Percentiles rank a stretch among this genome's conserved stretches.
Evolutionary conservation across 176 grass and related monocot genomes (phyloP).

Genomic region (Tillandsia leiboldiana): DNA sequence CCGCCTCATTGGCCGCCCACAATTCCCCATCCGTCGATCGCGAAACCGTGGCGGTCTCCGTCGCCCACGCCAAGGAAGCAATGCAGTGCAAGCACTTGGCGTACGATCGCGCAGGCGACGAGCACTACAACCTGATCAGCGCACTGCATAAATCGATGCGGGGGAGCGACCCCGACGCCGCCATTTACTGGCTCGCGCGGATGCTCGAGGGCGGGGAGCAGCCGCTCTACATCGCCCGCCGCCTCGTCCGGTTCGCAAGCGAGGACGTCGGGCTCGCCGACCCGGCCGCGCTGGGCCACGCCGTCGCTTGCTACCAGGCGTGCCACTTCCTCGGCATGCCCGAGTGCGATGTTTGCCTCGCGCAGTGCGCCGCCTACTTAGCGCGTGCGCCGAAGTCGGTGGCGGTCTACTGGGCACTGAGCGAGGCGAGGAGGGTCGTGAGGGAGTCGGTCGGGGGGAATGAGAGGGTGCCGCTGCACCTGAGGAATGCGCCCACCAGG

Average conservation of each 20-base stretch:
- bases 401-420: constrained; percentile 26
- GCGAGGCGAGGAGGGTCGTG: constrained; percentile 32
- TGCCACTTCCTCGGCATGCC: constrained; percentile 47
- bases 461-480: constrained; percentile 39
- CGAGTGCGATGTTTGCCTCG: constrained; percentile 42
- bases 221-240: constrained; percentile 38
- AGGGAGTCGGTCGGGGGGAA: constrained; percentile 32
- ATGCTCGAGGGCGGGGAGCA: constrained; percentile 45
- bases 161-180: constrained; percentile 31
- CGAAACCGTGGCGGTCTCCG: constrained; percentile 9
- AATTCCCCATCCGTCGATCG: neutral
- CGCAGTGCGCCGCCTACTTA: constrained; percentile 36
- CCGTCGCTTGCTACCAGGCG: constrained; percentile 37
- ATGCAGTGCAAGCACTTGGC: constrained; percentile 50
- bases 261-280: constrained; percentile 41
- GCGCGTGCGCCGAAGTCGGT: constrained; percentile 37
- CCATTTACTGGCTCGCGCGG: constrained; percentile 42
- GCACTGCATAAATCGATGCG: constrained; percentile 48
- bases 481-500: constrained; percentile 42
- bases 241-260: constrained; percentile 35
- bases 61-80: constrained; percentile 38
- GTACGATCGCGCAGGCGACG: constrained; percentile 35
- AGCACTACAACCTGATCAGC: constrained; percentile 50
- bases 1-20: constrained; percentile 11
- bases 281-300: constrained; percentile 31